Percentiles rank a stretch among this genome's conserved stretches.
These are phyloP conservation scores for Ceratocystis papillata DNA, from an alignment of 2,329 filamentous ascomycete genomes.

Conservation along the genomic window DNA sequence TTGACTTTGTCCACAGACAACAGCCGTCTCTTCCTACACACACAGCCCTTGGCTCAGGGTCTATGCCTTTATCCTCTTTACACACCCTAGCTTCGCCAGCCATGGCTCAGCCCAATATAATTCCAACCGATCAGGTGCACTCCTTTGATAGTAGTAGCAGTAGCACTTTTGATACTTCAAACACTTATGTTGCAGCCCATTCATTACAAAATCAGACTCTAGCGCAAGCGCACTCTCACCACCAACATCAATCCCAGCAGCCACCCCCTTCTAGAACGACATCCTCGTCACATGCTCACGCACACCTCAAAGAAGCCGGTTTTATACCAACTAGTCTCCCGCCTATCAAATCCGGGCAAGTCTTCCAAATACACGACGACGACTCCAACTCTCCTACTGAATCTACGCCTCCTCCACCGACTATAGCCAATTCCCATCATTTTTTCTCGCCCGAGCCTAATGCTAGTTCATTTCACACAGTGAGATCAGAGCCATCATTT, in stretches of 20 bases:
- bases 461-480: conserved; percentile 17
- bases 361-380: conserved; percentile 24
- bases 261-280: conserved; percentile 14
- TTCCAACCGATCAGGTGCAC: neutral
- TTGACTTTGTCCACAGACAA: conserved; percentile 18
- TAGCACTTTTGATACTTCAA: neutral
- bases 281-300: conserved; percentile 5
- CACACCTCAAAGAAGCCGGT: conserved; percentile 12
- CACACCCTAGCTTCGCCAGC: neutral
- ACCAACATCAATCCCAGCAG: neutral
- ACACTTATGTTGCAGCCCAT: neutral
- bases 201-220: neutral
- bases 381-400: conserved; percentile 21
- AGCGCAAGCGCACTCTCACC: neutral
- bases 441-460: conserved; percentile 13
- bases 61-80: neutral
- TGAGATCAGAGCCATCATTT: conserved; percentile 23
- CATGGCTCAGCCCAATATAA: neutral
- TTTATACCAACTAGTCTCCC: conserved; percentile 19
- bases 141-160: neutral
- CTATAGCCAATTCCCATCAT: conserved; percentile 8
- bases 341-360: conserved; percentile 20
- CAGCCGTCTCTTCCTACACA: neutral
- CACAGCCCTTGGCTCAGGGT: neutral
- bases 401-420: conserved; percentile 20